phyloP scores from a whole-genome alignment of 345 rosid species.

The Hibiscus syriacus region DNA sequence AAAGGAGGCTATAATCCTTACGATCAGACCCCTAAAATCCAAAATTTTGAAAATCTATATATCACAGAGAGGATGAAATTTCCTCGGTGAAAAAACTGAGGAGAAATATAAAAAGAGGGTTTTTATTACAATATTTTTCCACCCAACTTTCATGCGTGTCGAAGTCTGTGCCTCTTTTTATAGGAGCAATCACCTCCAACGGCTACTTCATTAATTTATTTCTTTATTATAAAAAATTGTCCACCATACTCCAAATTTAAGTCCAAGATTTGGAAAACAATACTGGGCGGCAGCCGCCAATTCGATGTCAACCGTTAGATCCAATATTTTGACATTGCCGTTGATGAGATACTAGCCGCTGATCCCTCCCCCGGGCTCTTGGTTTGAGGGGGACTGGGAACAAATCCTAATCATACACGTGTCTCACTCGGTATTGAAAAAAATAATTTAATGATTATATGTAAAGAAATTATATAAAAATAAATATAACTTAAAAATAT shows the following conservation, averaged over 20 bases:
- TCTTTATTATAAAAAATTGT: conserved; percentile 14
- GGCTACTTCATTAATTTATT: conserved; percentile 19
- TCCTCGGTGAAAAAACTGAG: no score
- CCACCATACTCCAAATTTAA: conserved; percentile 24
- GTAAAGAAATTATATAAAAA: no score
- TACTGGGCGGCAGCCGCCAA: conserved; percentile 90
- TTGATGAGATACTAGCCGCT: no score
- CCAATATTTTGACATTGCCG: conserved; percentile 14
- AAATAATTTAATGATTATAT: no score
- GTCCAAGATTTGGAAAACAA: no score
- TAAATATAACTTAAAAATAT: no score
- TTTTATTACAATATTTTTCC: background rate
- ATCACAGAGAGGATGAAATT: no score
- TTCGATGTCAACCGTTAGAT: conserved; percentile 41
- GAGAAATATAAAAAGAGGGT: no score
- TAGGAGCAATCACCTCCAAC: conserved; percentile 36
- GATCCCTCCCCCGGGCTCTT: conserved; percentile 24
- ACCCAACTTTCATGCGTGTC: background rate
- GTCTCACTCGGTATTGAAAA: background rate
- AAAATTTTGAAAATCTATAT: no score
- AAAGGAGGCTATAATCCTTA: no score
- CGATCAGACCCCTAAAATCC: no score
- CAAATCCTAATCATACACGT: conserved; percentile 46
- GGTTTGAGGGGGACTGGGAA: conserved; percentile 10
- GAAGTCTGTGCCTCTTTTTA: conserved; percentile 22